Conservation (phyloP, 2,329 filamentous ascomycete genomes). For the Fusarium sp. region DNA sequence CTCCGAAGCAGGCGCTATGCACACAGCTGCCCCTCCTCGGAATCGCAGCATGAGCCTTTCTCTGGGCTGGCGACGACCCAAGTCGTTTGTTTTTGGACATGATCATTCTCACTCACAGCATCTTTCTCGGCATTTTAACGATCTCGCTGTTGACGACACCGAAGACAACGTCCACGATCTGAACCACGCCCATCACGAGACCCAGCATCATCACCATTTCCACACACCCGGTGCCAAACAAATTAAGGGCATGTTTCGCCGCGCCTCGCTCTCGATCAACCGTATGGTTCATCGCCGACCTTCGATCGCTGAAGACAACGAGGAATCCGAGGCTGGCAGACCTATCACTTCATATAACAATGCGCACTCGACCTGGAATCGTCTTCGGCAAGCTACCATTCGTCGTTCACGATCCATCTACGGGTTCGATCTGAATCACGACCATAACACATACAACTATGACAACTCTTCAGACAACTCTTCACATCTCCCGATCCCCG, state of each 20-base stretch:
- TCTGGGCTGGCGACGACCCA: constrained; percentile 61
- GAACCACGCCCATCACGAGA: constrained; percentile 29
- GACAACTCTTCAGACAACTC: constrained; percentile 48
- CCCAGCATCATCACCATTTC: constrained; percentile 44
- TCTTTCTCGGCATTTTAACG: constrained; percentile 46
- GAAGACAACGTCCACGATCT: constrained; percentile 43
- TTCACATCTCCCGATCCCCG: constrained; percentile 56
- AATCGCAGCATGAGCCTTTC: constrained; percentile 63
- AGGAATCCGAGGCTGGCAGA: constrained; percentile 39
- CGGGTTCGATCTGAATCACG: constrained; percentile 52
- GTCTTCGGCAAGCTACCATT: constrained; percentile 62
- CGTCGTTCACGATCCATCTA: constrained; percentile 60
- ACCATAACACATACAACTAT: constrained; percentile 36
- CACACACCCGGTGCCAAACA: constrained; percentile 44
- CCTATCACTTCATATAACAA: constrained; percentile 60
- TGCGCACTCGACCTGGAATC: constrained; percentile 58
- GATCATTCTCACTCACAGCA: constrained; percentile 48
- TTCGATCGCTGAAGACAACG: constrained; percentile 51
- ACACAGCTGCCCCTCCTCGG: constrained; percentile 47
- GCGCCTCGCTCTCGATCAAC: constrained; percentile 66
- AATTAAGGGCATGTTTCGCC: constrained; percentile 64
- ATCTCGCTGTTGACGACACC: constrained; percentile 49
- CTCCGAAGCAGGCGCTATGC: constrained; percentile 13
- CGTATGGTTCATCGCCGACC: constrained; percentile 63
- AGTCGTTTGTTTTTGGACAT: constrained; percentile 53